Percentiles rank a stretch among this genome's conserved stretches.
phyloP scores from a whole-genome alignment of 495 filamentous ascomycete genomes.

The Penicillium paradoxum region DNA sequence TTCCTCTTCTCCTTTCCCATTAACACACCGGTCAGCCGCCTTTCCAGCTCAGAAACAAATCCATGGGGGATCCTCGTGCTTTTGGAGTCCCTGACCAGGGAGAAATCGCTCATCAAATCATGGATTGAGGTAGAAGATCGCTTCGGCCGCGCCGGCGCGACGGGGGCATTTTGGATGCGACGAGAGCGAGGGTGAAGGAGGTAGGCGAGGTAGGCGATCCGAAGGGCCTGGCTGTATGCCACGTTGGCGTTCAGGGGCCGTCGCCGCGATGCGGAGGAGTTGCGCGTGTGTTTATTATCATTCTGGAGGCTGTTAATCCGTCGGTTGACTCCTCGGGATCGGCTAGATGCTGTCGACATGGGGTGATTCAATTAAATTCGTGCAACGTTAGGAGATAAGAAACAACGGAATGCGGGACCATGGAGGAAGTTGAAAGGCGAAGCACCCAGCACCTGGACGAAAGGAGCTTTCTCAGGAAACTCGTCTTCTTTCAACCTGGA shows the following conservation, averaged over 20 bases:
- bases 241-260: slow-evolving; percentile 57
- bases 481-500: background rate
- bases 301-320: slow-evolving; percentile 54
- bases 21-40: slow-evolving; percentile 60
- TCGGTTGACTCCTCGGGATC: slow-evolving; percentile 50
- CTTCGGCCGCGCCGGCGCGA: slow-evolving; percentile 54
- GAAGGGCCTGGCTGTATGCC: slow-evolving; percentile 84
- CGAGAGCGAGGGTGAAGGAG: slow-evolving; percentile 86
- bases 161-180: slow-evolving; percentile 73
- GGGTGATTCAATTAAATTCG: slow-evolving; percentile 23
- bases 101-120: slow-evolving; percentile 70
- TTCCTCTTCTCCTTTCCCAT: slow-evolving; percentile 66
- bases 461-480: background rate
- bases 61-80: slow-evolving; percentile 76
- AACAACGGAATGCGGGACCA: slow-evolving; percentile 36
- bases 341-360: slow-evolving; percentile 54
- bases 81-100: slow-evolving; percentile 66
- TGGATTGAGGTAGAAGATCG: slow-evolving; percentile 68
- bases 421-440: slow-evolving; percentile 20
- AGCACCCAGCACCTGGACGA: slow-evolving; percentile 22
- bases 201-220: slow-evolving; percentile 88
- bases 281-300: slow-evolving; percentile 48
- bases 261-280: slow-evolving; percentile 46
- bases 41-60: slow-evolving; percentile 65
- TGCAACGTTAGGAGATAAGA: slow-evolving; percentile 21